These are phyloP conservation scores for Lathyrus aphaca DNA, from an alignment of 306 rosid genomes.

Conservation along the genomic window DNA sequence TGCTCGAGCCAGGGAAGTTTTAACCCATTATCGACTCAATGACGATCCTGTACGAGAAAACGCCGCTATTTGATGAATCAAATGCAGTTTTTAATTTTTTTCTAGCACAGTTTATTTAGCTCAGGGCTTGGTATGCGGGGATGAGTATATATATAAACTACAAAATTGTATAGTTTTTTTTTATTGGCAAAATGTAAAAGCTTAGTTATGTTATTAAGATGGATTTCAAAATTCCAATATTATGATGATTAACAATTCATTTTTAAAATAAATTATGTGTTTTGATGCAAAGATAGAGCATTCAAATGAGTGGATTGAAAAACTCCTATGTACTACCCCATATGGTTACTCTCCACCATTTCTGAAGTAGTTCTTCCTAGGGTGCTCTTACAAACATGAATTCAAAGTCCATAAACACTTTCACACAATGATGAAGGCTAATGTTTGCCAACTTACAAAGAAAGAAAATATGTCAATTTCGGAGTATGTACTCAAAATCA, in stretches of 20 bases:
- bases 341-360: too few relatives aligned
- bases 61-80: constrained; percentile 26
- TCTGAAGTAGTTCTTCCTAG: too few relatives aligned
- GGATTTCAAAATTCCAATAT: constrained; percentile 2
- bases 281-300: background rate
- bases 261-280: background rate
- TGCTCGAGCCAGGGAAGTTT: constrained; percentile 71
- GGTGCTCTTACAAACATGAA: too few relatives aligned
- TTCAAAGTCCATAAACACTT: too few relatives aligned
- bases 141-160: background rate
- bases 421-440: too few relatives aligned
- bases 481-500: too few relatives aligned
- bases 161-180: constrained; percentile 36
- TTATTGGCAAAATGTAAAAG: background rate
- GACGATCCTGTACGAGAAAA: constrained; percentile 47
- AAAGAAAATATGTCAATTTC: too few relatives aligned
- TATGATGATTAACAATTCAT: background rate
- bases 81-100: background rate
- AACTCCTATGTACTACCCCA: too few relatives aligned
- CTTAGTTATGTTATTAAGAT: background rate
- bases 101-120: constrained; percentile 9
- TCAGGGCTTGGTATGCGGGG: background rate
- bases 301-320: too few relatives aligned
- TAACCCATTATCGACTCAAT: constrained; percentile 55
- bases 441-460: too few relatives aligned